Evolutionary conservation across 148 eudicot species (phyloP), one percentile per base, ranked within the genome.

Genomic region (Cornus suecica): DNA sequence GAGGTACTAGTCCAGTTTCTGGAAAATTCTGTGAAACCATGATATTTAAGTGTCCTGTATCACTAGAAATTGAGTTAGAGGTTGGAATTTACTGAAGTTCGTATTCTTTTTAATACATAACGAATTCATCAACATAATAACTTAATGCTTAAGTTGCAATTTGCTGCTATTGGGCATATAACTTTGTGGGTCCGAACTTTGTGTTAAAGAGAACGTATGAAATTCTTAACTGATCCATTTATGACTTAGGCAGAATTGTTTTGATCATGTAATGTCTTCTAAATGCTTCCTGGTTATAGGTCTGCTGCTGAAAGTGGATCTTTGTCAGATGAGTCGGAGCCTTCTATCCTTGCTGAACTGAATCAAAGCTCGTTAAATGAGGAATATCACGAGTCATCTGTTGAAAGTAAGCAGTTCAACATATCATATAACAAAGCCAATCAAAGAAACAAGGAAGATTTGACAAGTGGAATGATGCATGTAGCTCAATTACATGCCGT

Each of bases 221-320:
- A 32, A 6, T 34, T 34, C 16, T 20, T 70, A 31, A 18, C 30
- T 52, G 65, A 22, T 78, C 66, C 26, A 51, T 4, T 10, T 25
- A 51, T 18, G 27, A 32, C 69, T 9, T 15, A 16, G 68, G 60
- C 61, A n/a, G 30, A 68, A 73, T 5, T n/a, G n/a, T n/a, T 28
- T 63, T 70, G 65, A 68, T 63, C 5, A 31, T 23, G 18, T 54
- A 1, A 51, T 24, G 18, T 25, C 22, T 22, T 58, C 62, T 58
- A 7, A 11, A 13, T 48, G 18, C n/a, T 58, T n/a, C 24, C 9
- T 48, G 54, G 20, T 77, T 27, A 30, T 68, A 95, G 99, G 97
- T 89, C 92, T 79, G 94, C 94, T 52, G 94, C 82, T 82, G 89
- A 89, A 73, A 83, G 93, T 41, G 99, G 82, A 67, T 89, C 91